A percentile compares a stretch with the other conserved stretches of the same genome.
Evolutionary conservation across 2,329 filamentous ascomycete species (phyloP).

Genomic region (Dothiorella sarmentorum): DNA sequence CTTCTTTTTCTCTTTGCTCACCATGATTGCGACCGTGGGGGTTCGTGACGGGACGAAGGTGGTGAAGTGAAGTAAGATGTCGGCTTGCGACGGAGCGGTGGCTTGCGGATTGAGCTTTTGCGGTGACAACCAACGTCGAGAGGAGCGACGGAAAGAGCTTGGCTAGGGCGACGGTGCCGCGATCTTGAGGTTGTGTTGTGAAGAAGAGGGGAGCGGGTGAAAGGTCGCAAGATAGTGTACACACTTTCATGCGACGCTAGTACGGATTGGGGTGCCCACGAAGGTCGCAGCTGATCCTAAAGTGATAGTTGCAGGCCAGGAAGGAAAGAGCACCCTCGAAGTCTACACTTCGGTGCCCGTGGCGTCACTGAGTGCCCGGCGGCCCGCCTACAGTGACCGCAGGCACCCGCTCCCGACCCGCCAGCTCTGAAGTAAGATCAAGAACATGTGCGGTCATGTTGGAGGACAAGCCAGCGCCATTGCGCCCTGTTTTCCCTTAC

Average conservation of each 20-base stretch:
- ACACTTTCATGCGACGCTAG: background rate
- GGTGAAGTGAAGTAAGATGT: background rate
- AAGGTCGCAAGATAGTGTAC: background rate
- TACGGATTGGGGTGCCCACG: background rate
- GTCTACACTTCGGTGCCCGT: too few species aligned
- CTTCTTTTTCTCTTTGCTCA: background rate
- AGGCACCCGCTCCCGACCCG: too few species aligned
- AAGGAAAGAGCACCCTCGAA: too few species aligned
- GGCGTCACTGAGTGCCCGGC: too few species aligned
- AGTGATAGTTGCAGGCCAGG: too few species aligned
- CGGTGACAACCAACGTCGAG: background rate
- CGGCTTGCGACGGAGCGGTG: background rate
- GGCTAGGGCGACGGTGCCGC: constrained; percentile 3
- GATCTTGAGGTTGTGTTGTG: constrained; percentile 3
- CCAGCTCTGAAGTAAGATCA: too few species aligned
- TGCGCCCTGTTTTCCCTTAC: too few species aligned
- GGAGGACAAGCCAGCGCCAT: too few species aligned
- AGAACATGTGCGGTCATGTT: too few species aligned
- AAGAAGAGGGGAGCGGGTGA: background rate
- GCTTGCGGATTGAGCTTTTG: background rate
- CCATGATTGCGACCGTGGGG: background rate
- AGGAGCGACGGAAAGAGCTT: background rate
- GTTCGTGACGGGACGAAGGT: background rate
- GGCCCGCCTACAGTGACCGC: too few species aligned
- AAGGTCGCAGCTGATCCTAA: too few species aligned